A percentile compares a stretch with the other conserved stretches of the same genome.
phyloP scores from a whole-genome alignment of 306 rosid genomes.

The Corylus heterophylla region DNA sequence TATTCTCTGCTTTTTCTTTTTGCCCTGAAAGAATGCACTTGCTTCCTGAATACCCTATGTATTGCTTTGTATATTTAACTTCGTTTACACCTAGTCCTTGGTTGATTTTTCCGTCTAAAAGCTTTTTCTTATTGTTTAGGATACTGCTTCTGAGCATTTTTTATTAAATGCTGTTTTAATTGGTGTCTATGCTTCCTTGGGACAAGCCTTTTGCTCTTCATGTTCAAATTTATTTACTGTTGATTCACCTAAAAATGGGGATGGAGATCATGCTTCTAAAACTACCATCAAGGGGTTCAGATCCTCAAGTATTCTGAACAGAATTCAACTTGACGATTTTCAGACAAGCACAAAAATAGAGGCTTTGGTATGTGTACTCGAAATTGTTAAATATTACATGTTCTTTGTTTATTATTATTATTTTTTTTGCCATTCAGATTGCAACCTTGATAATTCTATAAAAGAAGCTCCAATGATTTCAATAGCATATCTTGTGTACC shows the following conservation, averaged over 20 bases:
- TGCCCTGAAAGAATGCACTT: too few relatives aligned
- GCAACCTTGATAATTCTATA: neutral
- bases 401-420: neutral
- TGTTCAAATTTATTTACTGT: constrained; percentile 75
- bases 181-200: constrained; percentile 58
- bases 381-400: neutral
- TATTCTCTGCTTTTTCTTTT: too few relatives aligned
- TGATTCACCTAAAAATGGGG: constrained; percentile 52
- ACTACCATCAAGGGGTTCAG: constrained; percentile 74
- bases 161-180: constrained; percentile 82
- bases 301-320: constrained; percentile 81
- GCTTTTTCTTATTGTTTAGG: constrained; percentile 43
- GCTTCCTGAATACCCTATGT: too few relatives aligned
- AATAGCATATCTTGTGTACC: neutral
- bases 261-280: constrained; percentile 44
- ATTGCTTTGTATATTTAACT: too few relatives aligned
- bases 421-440: neutral
- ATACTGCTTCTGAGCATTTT: constrained; percentile 73
- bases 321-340: constrained; percentile 75
- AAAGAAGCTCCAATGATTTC: neutral
- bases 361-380: constrained; percentile 73
- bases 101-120: too few relatives aligned
- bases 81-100: too few relatives aligned
- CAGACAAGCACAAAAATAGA: constrained; percentile 98
- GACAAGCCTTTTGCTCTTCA: constrained; percentile 72